Base-by-base conservation (phyloP, 139 green algal species). In the Marvania coccoides region DNA sequence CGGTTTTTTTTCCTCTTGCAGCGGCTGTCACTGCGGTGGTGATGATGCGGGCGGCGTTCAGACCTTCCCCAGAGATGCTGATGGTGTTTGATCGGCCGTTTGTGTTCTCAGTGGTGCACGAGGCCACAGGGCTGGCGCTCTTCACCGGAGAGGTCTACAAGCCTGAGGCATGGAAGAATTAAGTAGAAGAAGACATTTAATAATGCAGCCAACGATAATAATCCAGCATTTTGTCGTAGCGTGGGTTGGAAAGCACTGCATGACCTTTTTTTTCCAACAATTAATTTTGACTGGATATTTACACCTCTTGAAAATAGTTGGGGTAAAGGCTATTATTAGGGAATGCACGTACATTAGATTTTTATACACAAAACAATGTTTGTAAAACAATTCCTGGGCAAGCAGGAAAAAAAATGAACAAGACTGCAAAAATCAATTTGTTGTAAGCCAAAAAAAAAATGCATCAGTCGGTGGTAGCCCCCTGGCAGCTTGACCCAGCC, bases 401-500 rank as follows among this genome's bases (percentile, higher is more conserved):
- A n/a, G n/a, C 36, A 59, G 12, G 12, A 12, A 59, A 28, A 59
- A 59, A 12, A 59, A 59, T n/a, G n/a, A n/a, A n/a, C n/a, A n/a
- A n/a, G n/a, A n/a, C n/a, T n/a, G n/a, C n/a, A n/a, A n/a, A n/a
- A n/a, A n/a, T n/a, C n/a, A n/a, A 59, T 12, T 23, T 12, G 12
- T 59, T 26, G 51, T 12, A 9, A 59, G 9, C 10, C 34, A 59
- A 12, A 59, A 65, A 45, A 28, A 3, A 46, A 8, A 29, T 59
- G 5, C 23, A 61, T 36, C 14, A 45, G 9, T 38, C 56, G 45
- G 55, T 5, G 9, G 63, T 77, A 14, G 63, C 65, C 0, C 90
- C 91, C 59, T 87, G 81, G 76, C 92, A 98, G 30, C 81, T 76
- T 19, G 79, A 92, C 0, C 92, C 92, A 2, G 82, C 72, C 6